Evolutionary conservation across 805 yeast genomes (phyloP).

Genomic region (Myxozyma kluyveri): DNA sequence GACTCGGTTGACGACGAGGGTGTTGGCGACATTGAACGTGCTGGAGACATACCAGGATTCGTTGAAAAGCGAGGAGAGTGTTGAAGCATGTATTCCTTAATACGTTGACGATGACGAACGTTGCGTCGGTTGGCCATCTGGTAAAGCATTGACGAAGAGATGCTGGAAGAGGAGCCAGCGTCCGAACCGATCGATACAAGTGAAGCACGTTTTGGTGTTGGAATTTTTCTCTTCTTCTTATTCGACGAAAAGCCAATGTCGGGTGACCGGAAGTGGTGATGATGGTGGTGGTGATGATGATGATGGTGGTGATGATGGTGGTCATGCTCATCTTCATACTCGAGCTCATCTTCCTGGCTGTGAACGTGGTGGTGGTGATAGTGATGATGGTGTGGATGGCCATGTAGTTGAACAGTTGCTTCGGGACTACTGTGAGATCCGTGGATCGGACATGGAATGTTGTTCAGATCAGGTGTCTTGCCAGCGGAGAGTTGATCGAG

Average conservation of each 20-base stretch:
- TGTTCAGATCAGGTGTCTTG: background rate
- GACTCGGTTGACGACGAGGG: background rate
- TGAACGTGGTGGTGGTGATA: background rate
- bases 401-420: too few relatives aligned
- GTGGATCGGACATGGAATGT: background rate
- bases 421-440: background rate
- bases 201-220: slow-evolving; percentile 11
- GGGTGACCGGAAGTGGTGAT: slow-evolving; percentile 4
- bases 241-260: slow-evolving; percentile 9
- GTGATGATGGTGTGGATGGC: too few relatives aligned
- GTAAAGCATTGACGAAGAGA: background rate
- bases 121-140: background rate
- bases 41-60: too few relatives aligned
- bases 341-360: background rate
- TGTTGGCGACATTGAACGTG: too few relatives aligned
- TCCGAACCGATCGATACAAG: slow-evolving; percentile 2
- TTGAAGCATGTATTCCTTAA: too few relatives aligned
- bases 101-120: background rate
- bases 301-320: slow-evolving; percentile 6
- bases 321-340: background rate
- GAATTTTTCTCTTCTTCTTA: slow-evolving; percentile 25
- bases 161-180: background rate
- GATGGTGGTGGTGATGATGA: slow-evolving; percentile 11
- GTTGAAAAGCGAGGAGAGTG: too few relatives aligned
- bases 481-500: background rate